phyloP scores from a whole-genome alignment of 148 eudicot species.

The Arctostaphylos glauca region DNA sequence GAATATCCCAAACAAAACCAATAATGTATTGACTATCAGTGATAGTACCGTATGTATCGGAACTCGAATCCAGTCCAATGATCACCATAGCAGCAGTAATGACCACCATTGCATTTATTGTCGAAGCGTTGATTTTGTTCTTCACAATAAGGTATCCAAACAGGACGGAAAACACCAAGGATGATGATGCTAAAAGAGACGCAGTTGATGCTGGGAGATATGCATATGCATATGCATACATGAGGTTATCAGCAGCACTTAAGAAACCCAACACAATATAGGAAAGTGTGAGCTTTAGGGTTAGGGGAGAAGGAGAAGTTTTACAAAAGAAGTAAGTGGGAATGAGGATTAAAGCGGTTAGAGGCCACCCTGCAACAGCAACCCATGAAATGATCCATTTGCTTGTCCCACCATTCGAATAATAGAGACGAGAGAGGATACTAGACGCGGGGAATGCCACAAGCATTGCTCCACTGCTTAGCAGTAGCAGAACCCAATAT shows the following conservation, averaged over 20 bases:
- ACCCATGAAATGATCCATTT: conserved; percentile 88
- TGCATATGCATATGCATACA: conserved; percentile 86
- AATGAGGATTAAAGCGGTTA: conserved; percentile 44
- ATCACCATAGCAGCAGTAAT: conserved; percentile 66
- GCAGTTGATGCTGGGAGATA: conserved; percentile 92
- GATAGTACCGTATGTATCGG: conserved; percentile 49
- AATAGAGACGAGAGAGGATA: conserved; percentile 67
- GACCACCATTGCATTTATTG: conserved; percentile 55
- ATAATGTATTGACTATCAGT: conserved; percentile 50
- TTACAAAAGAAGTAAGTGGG: conserved; percentile 47
- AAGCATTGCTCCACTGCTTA: conserved; percentile 58
- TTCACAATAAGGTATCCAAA: conserved; percentile 66
- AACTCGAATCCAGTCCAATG: conserved; percentile 69
- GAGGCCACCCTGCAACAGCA: conserved; percentile 82
- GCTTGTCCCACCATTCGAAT: conserved; percentile 64
- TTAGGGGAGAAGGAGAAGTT: conserved; percentile 51
- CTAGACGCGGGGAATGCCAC: conserved; percentile 83
- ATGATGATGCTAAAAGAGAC: conserved; percentile 72
- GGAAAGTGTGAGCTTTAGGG: conserved; percentile 43
- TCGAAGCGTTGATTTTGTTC: conserved; percentile 60
- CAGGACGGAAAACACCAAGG: conserved; percentile 62
- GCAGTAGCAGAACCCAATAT: conserved; percentile 61
- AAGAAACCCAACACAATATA: conserved; percentile 60
- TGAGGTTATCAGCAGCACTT: conserved; percentile 72
- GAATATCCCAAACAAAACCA: conserved; percentile 68